A percentile compares a stretch with the other conserved stretches of the same genome.
phyloP scores from a whole-genome alignment of 1,284 basidiomycete genomes.

The Sphagnurus paluster region DNA sequence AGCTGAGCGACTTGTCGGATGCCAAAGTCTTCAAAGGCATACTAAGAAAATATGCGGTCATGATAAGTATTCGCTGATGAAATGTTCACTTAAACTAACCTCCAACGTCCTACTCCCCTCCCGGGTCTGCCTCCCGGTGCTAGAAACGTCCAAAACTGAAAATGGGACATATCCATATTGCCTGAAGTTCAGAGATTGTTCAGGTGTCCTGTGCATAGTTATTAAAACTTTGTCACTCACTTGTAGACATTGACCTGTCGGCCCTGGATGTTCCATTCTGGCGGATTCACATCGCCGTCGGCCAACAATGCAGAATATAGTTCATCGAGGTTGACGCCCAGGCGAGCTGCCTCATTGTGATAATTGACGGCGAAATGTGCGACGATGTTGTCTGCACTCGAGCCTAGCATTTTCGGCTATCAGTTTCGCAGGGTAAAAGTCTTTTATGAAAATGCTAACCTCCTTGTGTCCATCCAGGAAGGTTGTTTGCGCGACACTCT shows the following conservation, averaged over 20 bases:
- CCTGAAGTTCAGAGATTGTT: too few relatives aligned
- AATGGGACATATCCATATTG: too few relatives aligned
- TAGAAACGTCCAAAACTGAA: too few relatives aligned
- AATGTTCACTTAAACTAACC: slow-evolving; percentile 33
- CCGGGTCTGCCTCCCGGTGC: too few relatives aligned
- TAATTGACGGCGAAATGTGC: slow-evolving; percentile 70
- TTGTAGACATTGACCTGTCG: slow-evolving; percentile 61
- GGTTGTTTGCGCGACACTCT: slow-evolving; percentile 47
- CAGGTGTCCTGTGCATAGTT: slow-evolving; percentile 39
- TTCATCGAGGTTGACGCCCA: slow-evolving; percentile 44
- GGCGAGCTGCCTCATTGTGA: slow-evolving; percentile 31
- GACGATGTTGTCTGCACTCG: slow-evolving; percentile 64
- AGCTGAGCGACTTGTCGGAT: slow-evolving; percentile 46
- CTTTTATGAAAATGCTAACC: slow-evolving; percentile 41
- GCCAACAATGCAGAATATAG: slow-evolving; percentile 50
- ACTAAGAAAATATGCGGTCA: slow-evolving; percentile 26
- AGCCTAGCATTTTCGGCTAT: slow-evolving; percentile 44
- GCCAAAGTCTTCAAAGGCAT: slow-evolving; percentile 48
- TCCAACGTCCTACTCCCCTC: slow-evolving; percentile 49
- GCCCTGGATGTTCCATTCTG: slow-evolving; percentile 66
- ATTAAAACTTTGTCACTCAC: slow-evolving; percentile 34
- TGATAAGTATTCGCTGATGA: neutral
- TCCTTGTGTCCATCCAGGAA: slow-evolving; percentile 60
- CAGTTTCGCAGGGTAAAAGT: neutral
- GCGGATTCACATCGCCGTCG: slow-evolving; percentile 58